phyloP scores from a whole-genome alignment of 1,139 yeast species.

The Hyphopichia buzzinii region DNA sequence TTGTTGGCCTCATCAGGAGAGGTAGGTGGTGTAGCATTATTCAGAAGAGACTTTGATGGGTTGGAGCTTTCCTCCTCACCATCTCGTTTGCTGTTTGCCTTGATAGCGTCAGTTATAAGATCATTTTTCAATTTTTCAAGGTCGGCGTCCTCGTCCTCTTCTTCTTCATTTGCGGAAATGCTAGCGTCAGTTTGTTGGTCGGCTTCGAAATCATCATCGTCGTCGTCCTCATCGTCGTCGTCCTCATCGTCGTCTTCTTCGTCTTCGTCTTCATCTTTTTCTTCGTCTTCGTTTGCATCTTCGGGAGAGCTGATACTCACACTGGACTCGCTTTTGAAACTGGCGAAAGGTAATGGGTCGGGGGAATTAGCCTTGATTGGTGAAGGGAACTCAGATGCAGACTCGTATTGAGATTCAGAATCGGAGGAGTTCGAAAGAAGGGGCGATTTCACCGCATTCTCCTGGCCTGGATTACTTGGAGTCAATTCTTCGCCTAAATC shows the following conservation, averaged over 20 bases:
- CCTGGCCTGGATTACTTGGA: conserved; percentile 3
- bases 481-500: conserved; percentile 21
- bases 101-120: conserved; percentile 27
- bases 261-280: conserved; percentile 8
- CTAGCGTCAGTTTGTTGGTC: conserved; percentile 4
- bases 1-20: conserved; percentile 34
- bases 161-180: conserved; percentile 6
- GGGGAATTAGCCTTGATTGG: conserved; percentile 2
- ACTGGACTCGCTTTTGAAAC: conserved; percentile 7
- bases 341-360: conserved; percentile 9
- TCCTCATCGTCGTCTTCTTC: conserved; percentile 19
- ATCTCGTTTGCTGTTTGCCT: neutral
- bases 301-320: conserved; percentile 2
- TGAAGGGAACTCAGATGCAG: conserved; percentile 28
- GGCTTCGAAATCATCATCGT: conserved; percentile 7
- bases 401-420: conserved; percentile 25
- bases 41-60: conserved; percentile 3
- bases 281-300: conserved; percentile 19
- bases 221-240: conserved; percentile 18
- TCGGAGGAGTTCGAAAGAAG: conserved; percentile 9
- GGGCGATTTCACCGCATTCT: neutral
- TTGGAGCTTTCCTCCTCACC: neutral
- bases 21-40: conserved; percentile 41
- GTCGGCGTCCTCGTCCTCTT: conserved; percentile 23
- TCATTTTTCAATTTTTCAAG: conserved; percentile 32